Evolutionary conservation across 1,284 basidiomycete genomes (phyloP).

Genomic region (Vanrija humicola): DNA sequence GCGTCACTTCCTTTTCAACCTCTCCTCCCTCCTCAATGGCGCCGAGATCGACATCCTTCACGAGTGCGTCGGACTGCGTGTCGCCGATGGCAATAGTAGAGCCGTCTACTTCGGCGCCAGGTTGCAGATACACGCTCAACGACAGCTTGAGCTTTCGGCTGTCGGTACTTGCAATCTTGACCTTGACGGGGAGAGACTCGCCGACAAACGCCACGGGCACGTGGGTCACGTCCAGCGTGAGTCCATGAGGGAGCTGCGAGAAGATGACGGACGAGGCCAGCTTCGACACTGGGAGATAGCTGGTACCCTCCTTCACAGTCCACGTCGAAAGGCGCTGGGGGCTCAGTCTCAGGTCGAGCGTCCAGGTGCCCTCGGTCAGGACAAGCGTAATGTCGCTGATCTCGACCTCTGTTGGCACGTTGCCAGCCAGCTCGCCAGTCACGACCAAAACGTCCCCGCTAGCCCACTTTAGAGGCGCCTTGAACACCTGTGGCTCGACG

Average conservation of each 20-base stretch:
- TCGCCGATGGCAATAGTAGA: conserved; percentile 18
- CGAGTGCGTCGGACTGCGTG: conserved; percentile 11
- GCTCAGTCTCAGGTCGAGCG: conserved; percentile 24
- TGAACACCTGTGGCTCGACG: background rate
- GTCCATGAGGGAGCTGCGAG: conserved; percentile 58
- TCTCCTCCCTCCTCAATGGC: conserved; percentile 13
- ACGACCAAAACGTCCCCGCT: conserved; percentile 16
- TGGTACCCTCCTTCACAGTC: conserved; percentile 14
- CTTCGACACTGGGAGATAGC: conserved; percentile 14
- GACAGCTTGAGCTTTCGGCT: conserved; percentile 62
- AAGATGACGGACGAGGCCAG: conserved; percentile 53
- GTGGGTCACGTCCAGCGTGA: conserved; percentile 59
- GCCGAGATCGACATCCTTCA: conserved; percentile 29
- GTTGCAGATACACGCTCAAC: conserved; percentile 71
- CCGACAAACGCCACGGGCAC: conserved; percentile 66
- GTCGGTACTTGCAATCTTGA: conserved; percentile 65
- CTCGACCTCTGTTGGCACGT: conserved; percentile 19
- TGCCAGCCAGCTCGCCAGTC: conserved; percentile 20
- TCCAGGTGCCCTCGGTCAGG: conserved; percentile 33
- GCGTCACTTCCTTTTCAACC: conserved; percentile 11
- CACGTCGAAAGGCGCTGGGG: conserved; percentile 20
- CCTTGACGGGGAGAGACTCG: conserved; percentile 66
- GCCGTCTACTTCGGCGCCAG: conserved; percentile 73
- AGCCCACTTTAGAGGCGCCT: conserved; percentile 23
- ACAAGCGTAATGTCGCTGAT: conserved; percentile 25